phyloP scores from a whole-genome alignment of 2,329 filamentous ascomycete genomes.

The Curvularia sp. region DNA sequence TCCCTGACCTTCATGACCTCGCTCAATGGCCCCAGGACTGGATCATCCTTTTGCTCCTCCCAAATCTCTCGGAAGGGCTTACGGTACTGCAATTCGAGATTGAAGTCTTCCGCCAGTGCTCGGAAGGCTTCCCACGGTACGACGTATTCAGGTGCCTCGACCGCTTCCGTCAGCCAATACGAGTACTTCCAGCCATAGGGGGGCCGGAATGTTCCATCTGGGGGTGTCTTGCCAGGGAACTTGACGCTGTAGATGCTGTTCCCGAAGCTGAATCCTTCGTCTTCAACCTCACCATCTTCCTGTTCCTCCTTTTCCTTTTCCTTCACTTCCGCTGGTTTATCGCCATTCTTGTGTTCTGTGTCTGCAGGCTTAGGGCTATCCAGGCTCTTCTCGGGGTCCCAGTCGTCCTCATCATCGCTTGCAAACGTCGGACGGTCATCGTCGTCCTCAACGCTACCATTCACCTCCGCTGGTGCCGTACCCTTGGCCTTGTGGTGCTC shows the following conservation, averaged over 20 bases:
- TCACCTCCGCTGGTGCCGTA: conserved; percentile 49
- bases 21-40: conserved; percentile 79
- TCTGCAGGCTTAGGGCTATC: conserved; percentile 46
- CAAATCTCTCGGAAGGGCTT: conserved; percentile 91
- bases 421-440: conserved; percentile 47
- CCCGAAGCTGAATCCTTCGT: conserved; percentile 75
- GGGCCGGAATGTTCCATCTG: conserved; percentile 89
- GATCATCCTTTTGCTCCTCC: conserved; percentile 87
- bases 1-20: conserved; percentile 95
- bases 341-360: conserved; percentile 44
- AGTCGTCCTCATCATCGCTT: conserved; percentile 51
- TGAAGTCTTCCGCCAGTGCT: conserved; percentile 93
- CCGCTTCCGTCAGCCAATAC: conserved; percentile 94
- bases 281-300: conserved; percentile 56
- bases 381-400: conserved; percentile 56
- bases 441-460: conserved; percentile 32
- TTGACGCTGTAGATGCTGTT: conserved; percentile 91
- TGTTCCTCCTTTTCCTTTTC: conserved; percentile 53
- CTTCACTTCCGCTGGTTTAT: conserved; percentile 34
- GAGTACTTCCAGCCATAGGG: conserved; percentile 98
- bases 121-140: conserved; percentile 98
- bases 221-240: conserved; percentile 82
- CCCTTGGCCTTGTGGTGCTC: conserved; percentile 69
- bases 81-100: conserved; percentile 92
- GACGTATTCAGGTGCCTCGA: conserved; percentile 96